Conservation (phyloP, 768 basidiomycete genomes). For the Hygrocybe coccinea region DNA sequence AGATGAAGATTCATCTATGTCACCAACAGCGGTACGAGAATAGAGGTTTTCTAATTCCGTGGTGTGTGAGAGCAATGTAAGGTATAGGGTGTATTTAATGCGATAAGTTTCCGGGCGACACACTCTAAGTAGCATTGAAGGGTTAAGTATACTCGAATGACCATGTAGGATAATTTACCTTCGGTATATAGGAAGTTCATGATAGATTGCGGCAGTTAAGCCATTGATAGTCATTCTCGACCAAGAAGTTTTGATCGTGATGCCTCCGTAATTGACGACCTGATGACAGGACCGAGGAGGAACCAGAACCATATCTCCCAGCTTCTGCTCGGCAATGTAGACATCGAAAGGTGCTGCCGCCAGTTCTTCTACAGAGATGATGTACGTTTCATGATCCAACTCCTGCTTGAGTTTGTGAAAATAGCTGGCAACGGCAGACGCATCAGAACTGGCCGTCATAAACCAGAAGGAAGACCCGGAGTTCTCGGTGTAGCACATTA, state of each 20-base stretch:
- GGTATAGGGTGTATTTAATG: constrained; percentile 61
- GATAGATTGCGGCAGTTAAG: constrained; percentile 53
- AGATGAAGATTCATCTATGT: not conserved
- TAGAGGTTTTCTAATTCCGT: constrained; percentile 18
- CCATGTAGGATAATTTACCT: constrained; percentile 39
- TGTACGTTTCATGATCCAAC: constrained; percentile 70
- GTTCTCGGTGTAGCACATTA: constrained; percentile 78
- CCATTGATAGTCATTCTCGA: constrained; percentile 74
- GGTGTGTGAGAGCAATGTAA: constrained; percentile 41
- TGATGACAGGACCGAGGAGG: constrained; percentile 81
- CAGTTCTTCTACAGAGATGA: constrained; percentile 59
- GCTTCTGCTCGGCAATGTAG: constrained; percentile 65
- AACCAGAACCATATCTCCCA: constrained; percentile 77
- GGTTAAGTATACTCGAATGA: not conserved
- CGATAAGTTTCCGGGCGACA: constrained; percentile 75
- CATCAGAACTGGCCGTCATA: constrained; percentile 65
- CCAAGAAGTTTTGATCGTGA: constrained; percentile 83
- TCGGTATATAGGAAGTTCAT: constrained; percentile 76
- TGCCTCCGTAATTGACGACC: constrained; percentile 74
- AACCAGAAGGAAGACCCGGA: constrained; percentile 80
- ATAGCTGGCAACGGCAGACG: constrained; percentile 50
- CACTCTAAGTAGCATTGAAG: constrained; percentile 44
- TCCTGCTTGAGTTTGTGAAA: constrained; percentile 54
- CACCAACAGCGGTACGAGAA: not conserved
- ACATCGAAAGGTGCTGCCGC: constrained; percentile 61